Conservation (phyloP, 352 stramenopile genomes). For the Phytopythium oedochilum region DNA sequence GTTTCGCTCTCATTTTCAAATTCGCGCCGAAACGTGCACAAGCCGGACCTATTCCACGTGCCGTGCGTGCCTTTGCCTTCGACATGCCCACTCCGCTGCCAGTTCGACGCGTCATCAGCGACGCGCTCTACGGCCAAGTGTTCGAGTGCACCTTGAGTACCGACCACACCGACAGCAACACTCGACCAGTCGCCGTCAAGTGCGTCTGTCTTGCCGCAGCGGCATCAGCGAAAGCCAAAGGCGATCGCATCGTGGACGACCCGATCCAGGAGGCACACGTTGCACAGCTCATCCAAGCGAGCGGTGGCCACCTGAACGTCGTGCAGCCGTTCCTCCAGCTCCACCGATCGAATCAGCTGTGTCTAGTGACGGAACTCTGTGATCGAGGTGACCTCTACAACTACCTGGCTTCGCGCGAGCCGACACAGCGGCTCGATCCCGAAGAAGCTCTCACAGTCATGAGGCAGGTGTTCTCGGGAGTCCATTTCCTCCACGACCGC, state of each 20-base stretch:
- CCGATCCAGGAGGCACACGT: conserved; percentile 20
- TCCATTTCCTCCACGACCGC: conserved; percentile 34
- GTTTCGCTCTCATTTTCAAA: too few relatives aligned
- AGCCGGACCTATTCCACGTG: too few relatives aligned
- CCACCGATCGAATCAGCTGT: conserved; percentile 11
- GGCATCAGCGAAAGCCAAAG: conserved; percentile 3
- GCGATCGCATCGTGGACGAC: conserved; percentile 17
- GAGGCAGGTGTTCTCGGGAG: conserved; percentile 28
- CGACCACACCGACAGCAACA: conserved; percentile 2
- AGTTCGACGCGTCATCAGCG: neutral
- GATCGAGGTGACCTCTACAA: conserved; percentile 38
- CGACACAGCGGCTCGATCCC: conserved; percentile 7
- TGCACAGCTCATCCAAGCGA: conserved; percentile 7
- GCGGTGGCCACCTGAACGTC: conserved; percentile 25
- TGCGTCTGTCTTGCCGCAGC: conserved; percentile 17
- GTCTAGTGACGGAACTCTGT: conserved; percentile 54
- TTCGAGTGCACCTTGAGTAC: conserved; percentile 17
- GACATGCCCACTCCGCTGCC: neutral
- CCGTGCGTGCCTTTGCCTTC: too few relatives aligned
- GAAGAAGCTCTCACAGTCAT: conserved; percentile 30
- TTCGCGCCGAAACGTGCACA: too few relatives aligned
- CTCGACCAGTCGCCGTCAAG: conserved; percentile 18
- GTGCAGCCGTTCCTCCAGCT: conserved; percentile 24
- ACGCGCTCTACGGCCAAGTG: conserved; percentile 21
- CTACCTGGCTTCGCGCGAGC: conserved; percentile 11